These are phyloP conservation scores for Stachybotrys echinatus DNA, from an alignment of 2,329 filamentous ascomycete genomes.

Conservation along the genomic window DNA sequence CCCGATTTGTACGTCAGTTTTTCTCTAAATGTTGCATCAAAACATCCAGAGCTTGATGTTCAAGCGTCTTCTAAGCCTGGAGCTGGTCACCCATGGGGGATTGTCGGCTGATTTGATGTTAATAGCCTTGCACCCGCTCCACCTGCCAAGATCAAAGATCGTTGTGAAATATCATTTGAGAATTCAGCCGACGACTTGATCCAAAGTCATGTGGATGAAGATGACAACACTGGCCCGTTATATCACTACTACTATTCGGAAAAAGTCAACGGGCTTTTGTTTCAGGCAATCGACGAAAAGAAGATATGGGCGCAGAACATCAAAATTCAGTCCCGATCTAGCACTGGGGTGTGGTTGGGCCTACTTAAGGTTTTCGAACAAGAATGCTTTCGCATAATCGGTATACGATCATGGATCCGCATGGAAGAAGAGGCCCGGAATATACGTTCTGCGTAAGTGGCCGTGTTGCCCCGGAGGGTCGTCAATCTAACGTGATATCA, in stretches of 20 bases:
- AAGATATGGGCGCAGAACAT: constrained; percentile 52
- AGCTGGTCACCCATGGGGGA: background rate
- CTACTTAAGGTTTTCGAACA: background rate
- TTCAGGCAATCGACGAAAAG: constrained; percentile 67
- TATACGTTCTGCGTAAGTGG: constrained; percentile 35
- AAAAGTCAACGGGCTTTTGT: constrained; percentile 66
- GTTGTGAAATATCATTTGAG: constrained; percentile 14
- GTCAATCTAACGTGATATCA: constrained; percentile 12
- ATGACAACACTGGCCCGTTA: constrained; percentile 35
- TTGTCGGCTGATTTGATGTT: background rate
- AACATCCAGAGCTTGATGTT: too few relatives aligned
- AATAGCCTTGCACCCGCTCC: constrained; percentile 41
- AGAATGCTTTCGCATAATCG: background rate
- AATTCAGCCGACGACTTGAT: constrained; percentile 24
- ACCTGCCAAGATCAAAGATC: constrained; percentile 36
- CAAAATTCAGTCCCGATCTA: constrained; percentile 4
- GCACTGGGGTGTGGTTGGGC: background rate
- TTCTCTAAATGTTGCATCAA: background rate
- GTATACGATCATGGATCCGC: background rate
- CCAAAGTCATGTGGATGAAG: constrained; percentile 29
- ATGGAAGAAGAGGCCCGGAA: constrained; percentile 9
- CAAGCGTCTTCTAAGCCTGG: too few relatives aligned
- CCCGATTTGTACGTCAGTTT: constrained; percentile 50
- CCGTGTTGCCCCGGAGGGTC: constrained; percentile 24
- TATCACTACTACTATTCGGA: constrained; percentile 60